Percentiles rank a stretch among this genome's conserved stretches.
These are phyloP conservation scores for Ceratocystiopsis brevicomis DNA, from an alignment of 2,329 filamentous ascomycete species.

Conservation along the genomic window DNA sequence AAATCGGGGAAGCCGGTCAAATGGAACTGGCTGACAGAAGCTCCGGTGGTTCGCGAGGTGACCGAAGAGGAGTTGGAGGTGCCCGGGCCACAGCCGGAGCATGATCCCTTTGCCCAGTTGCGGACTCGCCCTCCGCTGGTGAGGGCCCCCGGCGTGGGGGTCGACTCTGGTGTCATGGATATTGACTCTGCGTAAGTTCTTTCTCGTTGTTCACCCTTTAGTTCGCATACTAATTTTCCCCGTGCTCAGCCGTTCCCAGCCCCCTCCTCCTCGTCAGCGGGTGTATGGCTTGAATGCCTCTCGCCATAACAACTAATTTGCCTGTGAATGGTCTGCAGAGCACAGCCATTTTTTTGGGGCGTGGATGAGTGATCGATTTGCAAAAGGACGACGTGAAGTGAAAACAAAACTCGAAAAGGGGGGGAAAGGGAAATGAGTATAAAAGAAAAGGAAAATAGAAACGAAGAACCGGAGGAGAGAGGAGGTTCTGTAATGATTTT, in stretches of 20 bases:
- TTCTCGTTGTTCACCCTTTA: not conserved
- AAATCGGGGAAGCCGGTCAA: conserved; percentile 1
- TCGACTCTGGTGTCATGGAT: too few relatives aligned
- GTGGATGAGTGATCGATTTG: too few relatives aligned
- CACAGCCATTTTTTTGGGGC: too few relatives aligned
- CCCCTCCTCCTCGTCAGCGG: not conserved
- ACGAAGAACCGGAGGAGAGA: not conserved
- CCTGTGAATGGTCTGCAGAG: too few relatives aligned
- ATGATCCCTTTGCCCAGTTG: not conserved
- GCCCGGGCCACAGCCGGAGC: not conserved
- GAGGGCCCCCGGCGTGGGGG: too few relatives aligned
- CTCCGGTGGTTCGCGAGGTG: conserved; percentile 1
- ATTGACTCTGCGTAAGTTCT: too few relatives aligned
- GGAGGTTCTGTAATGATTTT: not conserved
- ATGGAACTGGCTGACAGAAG: conserved; percentile 4
- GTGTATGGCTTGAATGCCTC: conserved; percentile 6
- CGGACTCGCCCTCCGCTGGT: too few relatives aligned
- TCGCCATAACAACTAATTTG: conserved; percentile 1
- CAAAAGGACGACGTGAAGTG: too few relatives aligned
- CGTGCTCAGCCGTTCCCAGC: too few relatives aligned
- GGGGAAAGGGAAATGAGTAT: not conserved
- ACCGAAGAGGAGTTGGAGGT: not conserved
- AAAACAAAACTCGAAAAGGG: too few relatives aligned
- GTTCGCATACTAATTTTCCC: too few relatives aligned
- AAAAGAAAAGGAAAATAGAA: not conserved